These are phyloP conservation scores for Sclerotinia borealis DNA, from an alignment of 2,329 filamentous ascomycete genomes.

Conservation along the genomic window DNA sequence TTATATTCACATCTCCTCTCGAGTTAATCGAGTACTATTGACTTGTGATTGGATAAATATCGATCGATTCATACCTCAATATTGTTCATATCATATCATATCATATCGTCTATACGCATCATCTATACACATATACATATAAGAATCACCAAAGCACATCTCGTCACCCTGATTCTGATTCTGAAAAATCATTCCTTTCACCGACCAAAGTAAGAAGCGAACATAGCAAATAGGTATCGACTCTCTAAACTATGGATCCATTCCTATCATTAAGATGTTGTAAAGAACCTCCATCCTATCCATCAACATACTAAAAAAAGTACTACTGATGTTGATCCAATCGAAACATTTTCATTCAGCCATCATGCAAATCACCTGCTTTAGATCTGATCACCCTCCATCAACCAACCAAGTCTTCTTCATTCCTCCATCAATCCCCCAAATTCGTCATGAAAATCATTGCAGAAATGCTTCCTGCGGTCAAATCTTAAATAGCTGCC, in stretches of 20 bases:
- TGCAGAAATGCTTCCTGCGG: background rate
- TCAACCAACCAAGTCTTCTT: background rate
- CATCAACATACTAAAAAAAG: background rate
- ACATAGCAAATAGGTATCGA: constrained; percentile 6
- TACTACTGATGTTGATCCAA: background rate
- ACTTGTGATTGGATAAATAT: too few species aligned
- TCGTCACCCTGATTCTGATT: too few species aligned
- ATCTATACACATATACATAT: background rate
- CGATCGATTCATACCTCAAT: too few species aligned
- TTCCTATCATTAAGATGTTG: background rate
- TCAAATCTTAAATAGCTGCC: background rate
- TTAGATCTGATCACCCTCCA: background rate
- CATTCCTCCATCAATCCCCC: background rate
- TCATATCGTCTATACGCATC: too few species aligned
- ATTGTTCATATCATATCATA: too few species aligned
- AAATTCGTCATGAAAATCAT: constrained; percentile 5
- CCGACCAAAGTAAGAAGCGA: background rate
- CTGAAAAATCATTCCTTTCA: background rate
- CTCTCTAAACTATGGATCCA: constrained; percentile 2
- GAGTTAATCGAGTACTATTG: too few species aligned
- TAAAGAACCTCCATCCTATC: background rate
- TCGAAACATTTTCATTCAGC: background rate
- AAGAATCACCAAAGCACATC: background rate
- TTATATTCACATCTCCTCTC: too few species aligned
- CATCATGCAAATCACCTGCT: background rate